A percentile compares a stretch with the other conserved stretches of the same genome.
Evolutionary conservation across 441 rosid genomes (phyloP).

Genomic region (Daphne laureola): DNA sequence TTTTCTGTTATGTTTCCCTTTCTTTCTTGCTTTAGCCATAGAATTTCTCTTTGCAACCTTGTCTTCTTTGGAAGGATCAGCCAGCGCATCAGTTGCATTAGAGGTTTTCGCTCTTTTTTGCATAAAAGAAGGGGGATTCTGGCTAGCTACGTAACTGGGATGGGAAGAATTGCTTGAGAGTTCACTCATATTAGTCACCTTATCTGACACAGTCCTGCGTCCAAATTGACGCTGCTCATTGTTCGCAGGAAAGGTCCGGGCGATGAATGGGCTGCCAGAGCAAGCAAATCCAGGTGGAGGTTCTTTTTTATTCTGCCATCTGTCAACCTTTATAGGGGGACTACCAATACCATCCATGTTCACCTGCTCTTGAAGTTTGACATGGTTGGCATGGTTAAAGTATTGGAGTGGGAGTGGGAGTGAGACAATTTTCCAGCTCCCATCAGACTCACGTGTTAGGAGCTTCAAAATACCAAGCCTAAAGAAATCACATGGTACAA

Average conservation of each 20-base stretch:
- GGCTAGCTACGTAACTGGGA: slow-evolving; percentile 18
- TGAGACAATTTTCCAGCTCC: slow-evolving; percentile 27
- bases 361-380: slow-evolving; percentile 19
- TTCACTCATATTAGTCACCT: slow-evolving; percentile 17
- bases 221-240: slow-evolving; percentile 17
- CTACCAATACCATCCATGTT: slow-evolving; percentile 25
- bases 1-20: slow-evolving; percentile 30
- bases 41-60: slow-evolving; percentile 19
- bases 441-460: slow-evolving; percentile 26
- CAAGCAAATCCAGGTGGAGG: slow-evolving; percentile 17
- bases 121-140: slow-evolving; percentile 16
- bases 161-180: slow-evolving; percentile 14
- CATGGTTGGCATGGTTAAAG: slow-evolving; percentile 21
- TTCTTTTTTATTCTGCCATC: slow-evolving; percentile 12
- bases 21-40: slow-evolving; percentile 32
- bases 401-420: slow-evolving; percentile 23
- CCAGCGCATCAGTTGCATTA: slow-evolving; percentile 15
- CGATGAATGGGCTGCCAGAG: slow-evolving; percentile 17
- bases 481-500: slow-evolving; percentile 12
- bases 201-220: slow-evolving; percentile 17
- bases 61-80: slow-evolving; percentile 15
- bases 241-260: slow-evolving; percentile 21
- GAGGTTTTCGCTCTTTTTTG: slow-evolving; percentile 17
- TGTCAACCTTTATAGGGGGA: slow-evolving; percentile 18
- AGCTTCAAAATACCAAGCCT: slow-evolving; percentile 26